Evolutionary conservation across 768 basidiomycete species (phyloP).

Genomic region (Rhizopogon roseolus): DNA sequence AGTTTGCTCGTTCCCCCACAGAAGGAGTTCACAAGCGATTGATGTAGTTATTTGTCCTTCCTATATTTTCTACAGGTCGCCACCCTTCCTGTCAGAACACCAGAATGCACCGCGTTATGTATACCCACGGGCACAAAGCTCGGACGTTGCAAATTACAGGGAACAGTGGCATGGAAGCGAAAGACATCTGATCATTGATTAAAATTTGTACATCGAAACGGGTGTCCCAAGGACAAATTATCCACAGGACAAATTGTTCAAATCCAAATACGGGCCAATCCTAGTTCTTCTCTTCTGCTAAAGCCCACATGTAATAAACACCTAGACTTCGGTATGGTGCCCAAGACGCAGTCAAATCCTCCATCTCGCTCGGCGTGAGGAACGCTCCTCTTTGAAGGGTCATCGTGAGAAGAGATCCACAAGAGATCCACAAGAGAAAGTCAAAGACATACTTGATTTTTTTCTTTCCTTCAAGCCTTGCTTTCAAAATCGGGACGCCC

Average conservation of each 20-base stretch:
- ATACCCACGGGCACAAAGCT: too few species aligned
- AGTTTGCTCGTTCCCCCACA: too few species aligned
- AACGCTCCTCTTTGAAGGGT: conserved; percentile 51
- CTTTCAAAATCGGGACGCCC: conserved; percentile 50
- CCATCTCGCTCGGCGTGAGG: conserved; percentile 80
- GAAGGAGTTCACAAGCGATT: too few species aligned
- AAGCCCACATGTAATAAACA: conserved; percentile 90
- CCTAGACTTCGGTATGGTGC: conserved; percentile 79
- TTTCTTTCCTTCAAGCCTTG: conserved; percentile 60
- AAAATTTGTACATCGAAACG: too few species aligned
- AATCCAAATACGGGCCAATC: neutral
- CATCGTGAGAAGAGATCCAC: conserved; percentile 7
- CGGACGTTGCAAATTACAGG: too few species aligned
- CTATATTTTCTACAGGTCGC: too few species aligned
- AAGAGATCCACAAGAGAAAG: conserved; percentile 1
- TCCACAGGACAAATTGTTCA: neutral
- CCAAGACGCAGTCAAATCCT: conserved; percentile 70
- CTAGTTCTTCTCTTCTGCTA: conserved; percentile 39
- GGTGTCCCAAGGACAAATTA: too few species aligned
- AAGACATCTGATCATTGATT: too few species aligned
- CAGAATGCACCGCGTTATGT: too few species aligned
- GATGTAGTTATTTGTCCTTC: too few species aligned
- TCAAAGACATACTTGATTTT: conserved; percentile 55
- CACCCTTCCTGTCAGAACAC: too few species aligned
- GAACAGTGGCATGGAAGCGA: too few species aligned